These are phyloP conservation scores for Dictyostelium citrinum DNA, from an alignment of 78 protist genomes.

Conservation along the genomic window DNA sequence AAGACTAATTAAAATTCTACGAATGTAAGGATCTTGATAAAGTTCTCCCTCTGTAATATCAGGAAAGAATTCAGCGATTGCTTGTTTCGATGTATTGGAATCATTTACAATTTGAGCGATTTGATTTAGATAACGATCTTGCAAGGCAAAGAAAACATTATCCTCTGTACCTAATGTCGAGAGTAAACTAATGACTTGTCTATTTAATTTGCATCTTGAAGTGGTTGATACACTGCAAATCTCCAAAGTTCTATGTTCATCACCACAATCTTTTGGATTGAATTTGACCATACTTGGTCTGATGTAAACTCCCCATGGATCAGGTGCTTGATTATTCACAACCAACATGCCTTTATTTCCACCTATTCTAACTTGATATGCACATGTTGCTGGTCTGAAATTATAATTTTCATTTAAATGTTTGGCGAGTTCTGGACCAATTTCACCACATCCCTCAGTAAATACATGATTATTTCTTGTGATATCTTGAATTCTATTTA, in stretches of 20 bases:
- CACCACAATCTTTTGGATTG: neutral
- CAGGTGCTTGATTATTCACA: neutral
- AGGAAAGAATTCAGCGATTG: neutral
- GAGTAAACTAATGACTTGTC: conserved; percentile 65
- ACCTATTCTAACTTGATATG: conserved; percentile 67
- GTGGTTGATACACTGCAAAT: neutral
- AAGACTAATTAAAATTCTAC: neutral
- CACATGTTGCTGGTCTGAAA: neutral
- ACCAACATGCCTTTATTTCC: conserved; percentile 70
- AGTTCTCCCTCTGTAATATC: conserved; percentile 10
- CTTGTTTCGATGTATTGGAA: neutral
- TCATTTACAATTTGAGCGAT: conserved; percentile 15
- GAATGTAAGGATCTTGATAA: conserved; percentile 1
- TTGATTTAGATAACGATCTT: neutral
- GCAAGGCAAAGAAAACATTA: conserved; percentile 1
- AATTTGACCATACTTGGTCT: conserved; percentile 63
- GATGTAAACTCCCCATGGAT: conserved; percentile 7
- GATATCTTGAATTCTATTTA: neutral
- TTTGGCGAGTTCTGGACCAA: neutral
- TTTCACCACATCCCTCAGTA: conserved; percentile 41
- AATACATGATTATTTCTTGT: neutral
- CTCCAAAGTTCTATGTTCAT: conserved; percentile 17
- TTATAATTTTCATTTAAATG: neutral
- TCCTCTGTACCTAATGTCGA: conserved; percentile 36
- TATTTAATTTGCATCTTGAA: conserved; percentile 25